phyloP scores from a whole-genome alignment of 192 early-diverging fungal genomes.

The Podila clonocystis region DNA sequence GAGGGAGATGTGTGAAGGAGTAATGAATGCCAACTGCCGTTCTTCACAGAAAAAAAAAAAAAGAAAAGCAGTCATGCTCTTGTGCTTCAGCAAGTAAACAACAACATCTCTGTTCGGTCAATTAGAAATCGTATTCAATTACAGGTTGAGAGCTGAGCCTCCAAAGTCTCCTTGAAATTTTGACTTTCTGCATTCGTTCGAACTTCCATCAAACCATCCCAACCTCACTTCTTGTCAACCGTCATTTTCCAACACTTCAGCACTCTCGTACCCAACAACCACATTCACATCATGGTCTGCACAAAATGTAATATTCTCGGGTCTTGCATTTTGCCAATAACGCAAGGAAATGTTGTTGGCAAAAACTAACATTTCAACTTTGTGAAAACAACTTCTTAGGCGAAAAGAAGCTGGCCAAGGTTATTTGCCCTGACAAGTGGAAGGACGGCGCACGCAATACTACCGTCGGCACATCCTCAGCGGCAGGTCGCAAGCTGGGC shows the following conservation, averaged over 20 bases:
- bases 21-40: neutral
- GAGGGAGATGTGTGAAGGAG: neutral
- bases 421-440: conserved; percentile 72
- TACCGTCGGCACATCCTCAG: conserved; percentile 39
- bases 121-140: conserved; percentile 4
- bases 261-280: neutral
- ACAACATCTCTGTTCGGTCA: conserved; percentile 2
- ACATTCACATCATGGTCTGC: conserved; percentile 55
- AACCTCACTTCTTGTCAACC: conserved; percentile 1
- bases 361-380: neutral
- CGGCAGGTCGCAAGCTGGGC: conserved; percentile 60
- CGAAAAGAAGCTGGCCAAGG: conserved; percentile 69
- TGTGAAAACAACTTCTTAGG: conserved; percentile 19
- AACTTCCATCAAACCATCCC: neutral
- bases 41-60: conserved; percentile 22
- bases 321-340: neutral
- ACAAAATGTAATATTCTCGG: conserved; percentile 51
- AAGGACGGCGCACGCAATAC: conserved; percentile 70
- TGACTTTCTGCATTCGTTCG: neutral
- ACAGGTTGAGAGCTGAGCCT: neutral
- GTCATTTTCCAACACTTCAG: neutral
- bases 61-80: conserved; percentile 6
- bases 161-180: neutral
- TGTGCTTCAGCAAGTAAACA: conserved; percentile 16
- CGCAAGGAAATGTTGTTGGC: too few relatives aligned